Evolutionary conservation across 495 filamentous ascomycete species (phyloP).

Genomic region (Alectoria sarmentosa): DNA sequence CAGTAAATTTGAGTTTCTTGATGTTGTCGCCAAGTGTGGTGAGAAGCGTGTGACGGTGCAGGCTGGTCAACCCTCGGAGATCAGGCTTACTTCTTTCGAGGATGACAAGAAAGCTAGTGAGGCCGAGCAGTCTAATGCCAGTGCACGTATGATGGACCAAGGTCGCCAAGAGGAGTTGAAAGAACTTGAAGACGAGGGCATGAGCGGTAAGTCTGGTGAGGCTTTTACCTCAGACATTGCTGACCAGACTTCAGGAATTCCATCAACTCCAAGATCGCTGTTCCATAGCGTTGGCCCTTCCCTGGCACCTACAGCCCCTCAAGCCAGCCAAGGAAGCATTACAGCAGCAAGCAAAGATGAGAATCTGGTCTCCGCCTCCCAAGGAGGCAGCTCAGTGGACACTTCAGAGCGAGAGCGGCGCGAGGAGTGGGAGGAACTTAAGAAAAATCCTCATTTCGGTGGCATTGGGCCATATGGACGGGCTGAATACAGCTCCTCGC

Average conservation of each 20-base stretch:
- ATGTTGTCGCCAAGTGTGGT: background rate
- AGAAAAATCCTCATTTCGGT: background rate
- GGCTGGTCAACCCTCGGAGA: background rate
- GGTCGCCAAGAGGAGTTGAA: background rate
- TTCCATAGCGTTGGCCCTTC: background rate
- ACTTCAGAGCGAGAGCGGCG: background rate
- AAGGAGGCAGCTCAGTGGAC: background rate
- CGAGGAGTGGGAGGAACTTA: background rate
- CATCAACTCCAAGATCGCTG: background rate
- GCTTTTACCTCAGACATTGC: background rate
- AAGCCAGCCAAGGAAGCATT: background rate
- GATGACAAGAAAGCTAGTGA: background rate
- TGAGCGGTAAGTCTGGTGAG: background rate
- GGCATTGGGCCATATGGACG: background rate
- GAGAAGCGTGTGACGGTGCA: background rate
- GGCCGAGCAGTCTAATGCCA: background rate
- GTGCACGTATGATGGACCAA: constrained; percentile 1
- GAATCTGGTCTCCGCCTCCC: background rate
- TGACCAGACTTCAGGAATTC: background rate
- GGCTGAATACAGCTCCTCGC: background rate
- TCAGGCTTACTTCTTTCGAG: background rate
- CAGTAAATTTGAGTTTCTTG: background rate
- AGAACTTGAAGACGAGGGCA: background rate
- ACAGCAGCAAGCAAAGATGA: background rate
- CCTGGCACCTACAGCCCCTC: background rate